Evolutionary conservation across 805 yeast genomes (phyloP).

Genomic region (Middelhovenomyces tepae): DNA sequence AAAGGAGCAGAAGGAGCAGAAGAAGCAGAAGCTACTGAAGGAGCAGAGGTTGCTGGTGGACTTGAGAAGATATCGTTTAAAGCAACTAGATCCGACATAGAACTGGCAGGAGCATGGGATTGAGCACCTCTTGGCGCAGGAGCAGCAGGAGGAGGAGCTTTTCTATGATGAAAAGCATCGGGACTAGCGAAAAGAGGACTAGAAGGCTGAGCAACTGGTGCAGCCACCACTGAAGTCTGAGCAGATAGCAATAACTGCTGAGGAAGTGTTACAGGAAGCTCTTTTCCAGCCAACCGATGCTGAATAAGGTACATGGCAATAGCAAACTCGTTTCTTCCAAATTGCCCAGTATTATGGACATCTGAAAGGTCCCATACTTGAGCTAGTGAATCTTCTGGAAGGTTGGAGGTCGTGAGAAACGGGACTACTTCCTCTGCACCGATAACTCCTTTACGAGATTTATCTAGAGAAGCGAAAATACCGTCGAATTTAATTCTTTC

Average conservation of each 20-base stretch:
- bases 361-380: constrained; percentile 93
- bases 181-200: background rate
- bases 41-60: constrained; percentile 32
- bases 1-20: constrained; percentile 24
- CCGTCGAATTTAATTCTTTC: constrained; percentile 71
- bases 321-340: constrained; percentile 74
- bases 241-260: constrained; percentile 38
- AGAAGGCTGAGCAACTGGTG: constrained; percentile 8
- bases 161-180: constrained; percentile 5
- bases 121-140: constrained; percentile 10
- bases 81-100: constrained; percentile 31
- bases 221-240: constrained; percentile 6
- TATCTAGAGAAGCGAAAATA: constrained; percentile 73
- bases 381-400: constrained; percentile 78
- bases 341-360: constrained; percentile 73
- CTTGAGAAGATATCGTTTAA: constrained; percentile 46
- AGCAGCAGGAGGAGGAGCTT: background rate
- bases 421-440: constrained; percentile 79
- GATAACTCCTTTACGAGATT: constrained; percentile 48
- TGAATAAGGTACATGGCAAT: constrained; percentile 92
- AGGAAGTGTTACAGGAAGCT: constrained; percentile 73
- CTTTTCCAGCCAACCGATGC: constrained; percentile 67
- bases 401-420: constrained; percentile 78
- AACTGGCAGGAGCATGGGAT: constrained; percentile 14
- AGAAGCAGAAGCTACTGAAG: constrained; percentile 20